Percentiles rank a stretch among this genome's conserved stretches.
phyloP scores from a whole-genome alignment of 2,329 filamentous ascomycete genomes.

The Escovopsis weberi region DNA sequence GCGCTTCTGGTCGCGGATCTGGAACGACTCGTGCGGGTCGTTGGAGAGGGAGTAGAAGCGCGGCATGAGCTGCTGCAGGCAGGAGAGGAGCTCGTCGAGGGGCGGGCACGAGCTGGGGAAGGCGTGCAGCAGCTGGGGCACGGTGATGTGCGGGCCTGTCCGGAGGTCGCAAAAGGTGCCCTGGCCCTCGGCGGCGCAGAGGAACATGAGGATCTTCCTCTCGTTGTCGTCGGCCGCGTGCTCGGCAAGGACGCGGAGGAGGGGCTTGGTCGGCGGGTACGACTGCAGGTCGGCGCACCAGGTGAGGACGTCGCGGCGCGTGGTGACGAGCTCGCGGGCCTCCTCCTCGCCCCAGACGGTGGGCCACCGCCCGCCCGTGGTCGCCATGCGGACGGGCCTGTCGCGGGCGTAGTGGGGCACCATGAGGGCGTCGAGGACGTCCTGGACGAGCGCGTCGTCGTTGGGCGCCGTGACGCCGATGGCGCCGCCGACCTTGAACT shows the following conservation, averaged over 20 bases:
- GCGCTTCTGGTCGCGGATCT: conserved; percentile 51
- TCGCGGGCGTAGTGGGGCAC: conserved; percentile 73
- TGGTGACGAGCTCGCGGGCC: conserved; percentile 74
- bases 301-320: conserved; percentile 76
- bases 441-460: conserved; percentile 59
- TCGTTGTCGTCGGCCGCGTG: conserved; percentile 67
- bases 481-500: conserved; percentile 93
- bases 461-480: conserved; percentile 91
- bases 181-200: conserved; percentile 83
- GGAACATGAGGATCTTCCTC: conserved; percentile 74
- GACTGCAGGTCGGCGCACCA: conserved; percentile 95
- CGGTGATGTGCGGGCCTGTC: conserved; percentile 71
- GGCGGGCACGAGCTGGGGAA: conserved; percentile 89
- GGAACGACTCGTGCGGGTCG: conserved; percentile 68
- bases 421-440: conserved; percentile 67
- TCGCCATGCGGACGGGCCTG: conserved; percentile 67
- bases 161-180: conserved; percentile 88
- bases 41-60: conserved; percentile 97
- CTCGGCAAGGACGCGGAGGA: conserved; percentile 77
- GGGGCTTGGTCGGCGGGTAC: conserved; percentile 74
- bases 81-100: conserved; percentile 64
- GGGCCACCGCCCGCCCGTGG: conserved; percentile 75
- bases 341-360: conserved; percentile 95
- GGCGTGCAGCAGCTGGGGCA: conserved; percentile 74
- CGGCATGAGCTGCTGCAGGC: conserved; percentile 82